A percentile compares a stretch with the other conserved stretches of the same genome.
Conservation (phyloP, 2,329 filamentous ascomycete genomes). For the Fusarium domesticum region DNA sequence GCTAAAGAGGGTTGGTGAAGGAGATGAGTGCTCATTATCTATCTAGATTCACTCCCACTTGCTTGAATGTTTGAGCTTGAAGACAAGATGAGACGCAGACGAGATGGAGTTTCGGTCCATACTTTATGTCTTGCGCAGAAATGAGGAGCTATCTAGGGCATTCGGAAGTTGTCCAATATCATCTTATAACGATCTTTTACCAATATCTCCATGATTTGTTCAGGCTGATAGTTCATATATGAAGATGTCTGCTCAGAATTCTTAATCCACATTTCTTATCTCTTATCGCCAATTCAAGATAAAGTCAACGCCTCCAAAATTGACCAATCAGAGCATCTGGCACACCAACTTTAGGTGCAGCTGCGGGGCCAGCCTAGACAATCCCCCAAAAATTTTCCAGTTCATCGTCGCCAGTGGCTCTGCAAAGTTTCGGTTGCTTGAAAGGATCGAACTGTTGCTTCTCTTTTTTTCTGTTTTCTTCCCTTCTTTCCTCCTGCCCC, state of each 20-base stretch:
- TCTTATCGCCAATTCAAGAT: conserved; percentile 9
- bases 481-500: conserved; percentile 10
- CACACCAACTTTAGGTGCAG: conserved; percentile 1
- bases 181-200: too few species aligned
- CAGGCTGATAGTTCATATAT: too few species aligned
- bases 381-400: conserved; percentile 29
- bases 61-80: not conserved
- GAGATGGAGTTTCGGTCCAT: not conserved
- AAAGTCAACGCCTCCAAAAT: conserved; percentile 4
- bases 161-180: too few species aligned
- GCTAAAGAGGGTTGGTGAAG: too few species aligned
- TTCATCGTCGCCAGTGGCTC: conserved; percentile 8
- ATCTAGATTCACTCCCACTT: not conserved
- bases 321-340: conserved; percentile 18
- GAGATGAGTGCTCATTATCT: too few species aligned
- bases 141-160: not conserved
- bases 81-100: not conserved
- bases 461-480: too few species aligned
- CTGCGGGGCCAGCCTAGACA: conserved; percentile 21
- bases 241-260: conserved; percentile 15
- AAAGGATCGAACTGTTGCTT: too few species aligned
- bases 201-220: too few species aligned
- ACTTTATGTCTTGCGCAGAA: not conserved
- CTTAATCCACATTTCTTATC: conserved; percentile 2
- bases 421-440: too few species aligned